These are phyloP conservation scores for Fusarium subglutinans DNA, from an alignment of 2,329 filamentous ascomycete species.

Conservation along the genomic window DNA sequence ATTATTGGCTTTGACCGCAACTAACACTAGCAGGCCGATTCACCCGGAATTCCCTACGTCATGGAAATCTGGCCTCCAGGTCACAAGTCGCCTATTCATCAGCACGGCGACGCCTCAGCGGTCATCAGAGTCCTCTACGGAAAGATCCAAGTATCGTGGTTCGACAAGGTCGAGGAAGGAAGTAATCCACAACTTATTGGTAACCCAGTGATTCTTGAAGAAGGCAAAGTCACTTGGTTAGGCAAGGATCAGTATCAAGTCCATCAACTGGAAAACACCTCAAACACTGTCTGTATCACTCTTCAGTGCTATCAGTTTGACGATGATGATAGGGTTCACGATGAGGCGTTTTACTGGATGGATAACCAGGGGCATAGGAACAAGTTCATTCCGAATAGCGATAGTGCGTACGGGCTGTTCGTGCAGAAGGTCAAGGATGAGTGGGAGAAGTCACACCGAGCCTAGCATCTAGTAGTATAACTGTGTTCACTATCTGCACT, in stretches of 20 bases:
- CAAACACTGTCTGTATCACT: background rate
- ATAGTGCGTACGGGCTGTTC: background rate
- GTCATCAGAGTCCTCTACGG: background rate
- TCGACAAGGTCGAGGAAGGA: accelerated
- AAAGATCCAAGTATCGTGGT: background rate
- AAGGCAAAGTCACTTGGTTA: background rate
- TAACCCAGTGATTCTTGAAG: background rate
- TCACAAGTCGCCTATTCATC: background rate
- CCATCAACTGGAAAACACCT: background rate
- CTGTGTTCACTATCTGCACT: background rate
- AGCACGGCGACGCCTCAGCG: background rate
- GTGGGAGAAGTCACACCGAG: background rate
- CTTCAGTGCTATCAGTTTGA: background rate
- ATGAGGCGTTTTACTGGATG: background rate
- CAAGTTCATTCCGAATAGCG: background rate
- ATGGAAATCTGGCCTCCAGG: background rate
- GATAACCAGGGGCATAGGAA: background rate
- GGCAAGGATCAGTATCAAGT: background rate
- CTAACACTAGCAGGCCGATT: background rate
- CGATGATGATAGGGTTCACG: accelerated
- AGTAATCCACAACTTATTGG: background rate
- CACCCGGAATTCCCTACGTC: accelerated
- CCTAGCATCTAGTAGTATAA: background rate
- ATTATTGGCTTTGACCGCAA: accelerated
- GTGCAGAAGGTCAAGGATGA: background rate